Evolutionary conservation across 805 yeast species (phyloP).

Genomic region (Candida tallmaniae): DNA sequence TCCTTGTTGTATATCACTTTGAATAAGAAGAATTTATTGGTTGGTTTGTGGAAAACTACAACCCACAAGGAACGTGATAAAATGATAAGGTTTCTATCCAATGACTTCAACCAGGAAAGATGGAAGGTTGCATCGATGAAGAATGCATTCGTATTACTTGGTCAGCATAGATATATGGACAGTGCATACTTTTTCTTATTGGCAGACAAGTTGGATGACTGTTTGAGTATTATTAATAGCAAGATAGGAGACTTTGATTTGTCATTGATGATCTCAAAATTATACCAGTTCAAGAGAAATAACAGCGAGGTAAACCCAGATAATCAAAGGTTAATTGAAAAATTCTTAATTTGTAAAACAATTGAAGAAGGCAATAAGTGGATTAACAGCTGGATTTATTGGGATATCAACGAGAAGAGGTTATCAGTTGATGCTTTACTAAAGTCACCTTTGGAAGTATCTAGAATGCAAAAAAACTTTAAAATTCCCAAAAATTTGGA

Average conservation of each 20-base stretch:
- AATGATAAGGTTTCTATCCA: slow-evolving; percentile 68
- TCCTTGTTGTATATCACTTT: slow-evolving; percentile 76
- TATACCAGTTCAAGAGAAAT: slow-evolving; percentile 39
- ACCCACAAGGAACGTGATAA: slow-evolving; percentile 80
- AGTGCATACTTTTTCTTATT: slow-evolving; percentile 87
- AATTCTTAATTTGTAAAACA: slow-evolving; percentile 52
- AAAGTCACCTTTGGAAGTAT: slow-evolving; percentile 43
- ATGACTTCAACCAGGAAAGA: slow-evolving; percentile 69
- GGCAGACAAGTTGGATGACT: slow-evolving; percentile 71
- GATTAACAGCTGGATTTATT: slow-evolving; percentile 76
- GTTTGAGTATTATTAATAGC: slow-evolving; percentile 65
- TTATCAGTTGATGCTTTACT: slow-evolving; percentile 61
- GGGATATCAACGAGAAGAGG: slow-evolving; percentile 47
- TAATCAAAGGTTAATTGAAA: slow-evolving; percentile 33
- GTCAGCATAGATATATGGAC: slow-evolving; percentile 81
- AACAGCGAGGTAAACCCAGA: slow-evolving; percentile 30
- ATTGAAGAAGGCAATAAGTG: slow-evolving; percentile 67
- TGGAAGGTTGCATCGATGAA: slow-evolving; percentile 90
- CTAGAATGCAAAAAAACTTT: slow-evolving; percentile 14
- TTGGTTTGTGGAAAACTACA: slow-evolving; percentile 79
- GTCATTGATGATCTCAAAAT: slow-evolving; percentile 78
- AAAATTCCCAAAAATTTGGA: slow-evolving; percentile 16
- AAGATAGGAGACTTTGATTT: slow-evolving; percentile 66
- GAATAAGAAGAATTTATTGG: slow-evolving; percentile 66
- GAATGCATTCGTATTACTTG: slow-evolving; percentile 84